These are phyloP conservation scores for Diaporthe ilicicola DNA, from an alignment of 2,329 filamentous ascomycete species.

Conservation along the genomic window DNA sequence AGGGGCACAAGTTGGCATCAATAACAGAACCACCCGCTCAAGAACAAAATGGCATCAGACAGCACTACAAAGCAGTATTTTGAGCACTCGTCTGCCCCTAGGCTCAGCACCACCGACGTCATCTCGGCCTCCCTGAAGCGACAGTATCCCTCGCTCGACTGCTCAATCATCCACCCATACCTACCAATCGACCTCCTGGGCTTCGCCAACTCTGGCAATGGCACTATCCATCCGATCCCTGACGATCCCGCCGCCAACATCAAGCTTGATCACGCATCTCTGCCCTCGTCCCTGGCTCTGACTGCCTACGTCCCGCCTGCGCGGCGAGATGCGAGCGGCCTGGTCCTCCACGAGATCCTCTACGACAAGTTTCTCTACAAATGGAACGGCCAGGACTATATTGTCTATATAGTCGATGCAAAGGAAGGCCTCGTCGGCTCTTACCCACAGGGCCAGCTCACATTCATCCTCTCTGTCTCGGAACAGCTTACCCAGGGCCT, in stretches of 20 bases:
- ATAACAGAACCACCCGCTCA: neutral
- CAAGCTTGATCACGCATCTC: constrained; percentile 1
- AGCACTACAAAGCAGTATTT: constrained; percentile 45
- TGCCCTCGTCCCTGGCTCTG: constrained; percentile 49
- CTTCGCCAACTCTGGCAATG: constrained; percentile 52
- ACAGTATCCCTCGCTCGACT: constrained; percentile 53
- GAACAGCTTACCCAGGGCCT: neutral
- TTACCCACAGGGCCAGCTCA: constrained; percentile 11
- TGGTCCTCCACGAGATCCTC: constrained; percentile 42
- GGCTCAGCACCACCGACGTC: constrained; percentile 53
- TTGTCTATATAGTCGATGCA: constrained; percentile 53
- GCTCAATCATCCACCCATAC: constrained; percentile 47
- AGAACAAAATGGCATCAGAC: constrained; percentile 11
- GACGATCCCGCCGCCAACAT: constrained; percentile 33
- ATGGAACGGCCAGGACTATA: constrained; percentile 52
- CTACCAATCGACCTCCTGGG: constrained; percentile 48
- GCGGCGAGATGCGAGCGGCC: constrained; percentile 51
- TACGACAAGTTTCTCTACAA: constrained; percentile 54
- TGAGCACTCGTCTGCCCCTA: constrained; percentile 49
- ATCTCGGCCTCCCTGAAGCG: constrained; percentile 50
- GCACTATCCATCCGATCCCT: constrained; percentile 43
- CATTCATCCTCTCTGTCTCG: constrained; percentile 5
- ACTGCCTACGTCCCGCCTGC: constrained; percentile 50
- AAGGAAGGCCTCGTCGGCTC: constrained; percentile 19
- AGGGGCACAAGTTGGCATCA: neutral